Conservation (phyloP, 768 basidiomycete genomes). For the Tylopilus plumbeoviolaceoides region DNA sequence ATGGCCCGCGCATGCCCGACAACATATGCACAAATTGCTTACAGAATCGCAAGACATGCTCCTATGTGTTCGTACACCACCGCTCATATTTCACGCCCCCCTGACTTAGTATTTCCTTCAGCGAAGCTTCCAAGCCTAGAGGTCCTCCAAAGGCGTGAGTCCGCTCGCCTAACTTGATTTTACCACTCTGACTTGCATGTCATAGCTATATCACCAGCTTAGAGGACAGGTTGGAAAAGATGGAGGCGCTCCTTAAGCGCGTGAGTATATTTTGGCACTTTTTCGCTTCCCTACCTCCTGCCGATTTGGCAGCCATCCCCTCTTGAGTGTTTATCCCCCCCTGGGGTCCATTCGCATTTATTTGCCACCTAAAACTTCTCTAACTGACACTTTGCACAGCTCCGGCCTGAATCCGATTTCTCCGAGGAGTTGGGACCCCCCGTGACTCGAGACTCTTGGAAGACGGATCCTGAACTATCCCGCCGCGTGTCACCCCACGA, state of each 20-base stretch:
- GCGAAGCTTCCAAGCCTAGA: slow-evolving; percentile 62
- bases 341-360: not conserved
- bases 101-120: slow-evolving; percentile 23
- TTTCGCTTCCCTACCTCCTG: not conserved
- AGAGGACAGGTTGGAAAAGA: slow-evolving; percentile 54
- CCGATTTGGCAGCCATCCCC: not conserved
- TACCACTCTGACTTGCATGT: not conserved
- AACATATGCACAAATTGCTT: slow-evolving; percentile 57
- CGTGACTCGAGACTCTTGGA: slow-evolving; percentile 65
- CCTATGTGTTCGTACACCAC: slow-evolving; percentile 48
- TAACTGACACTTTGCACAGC: slow-evolving; percentile 35
- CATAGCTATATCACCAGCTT: slow-evolving; percentile 53
- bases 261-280: slow-evolving; percentile 30
- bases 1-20: slow-evolving; percentile 49
- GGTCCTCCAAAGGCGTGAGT: slow-evolving; percentile 67
- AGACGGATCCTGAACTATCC: slow-evolving; percentile 22
- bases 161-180: not conserved
- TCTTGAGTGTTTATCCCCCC: not conserved
- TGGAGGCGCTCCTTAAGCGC: slow-evolving; percentile 51
- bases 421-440: slow-evolving; percentile 59
- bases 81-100: not conserved
- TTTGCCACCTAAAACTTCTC: not conserved
- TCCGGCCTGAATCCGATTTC: slow-evolving; percentile 61
- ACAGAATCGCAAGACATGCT: slow-evolving; percentile 48
- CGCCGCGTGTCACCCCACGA: slow-evolving; percentile 13